A percentile compares a stretch with the other conserved stretches of the same genome.
Conservation (phyloP, 805 yeast genomes). For the Kodamaea nitidulidarum region DNA sequence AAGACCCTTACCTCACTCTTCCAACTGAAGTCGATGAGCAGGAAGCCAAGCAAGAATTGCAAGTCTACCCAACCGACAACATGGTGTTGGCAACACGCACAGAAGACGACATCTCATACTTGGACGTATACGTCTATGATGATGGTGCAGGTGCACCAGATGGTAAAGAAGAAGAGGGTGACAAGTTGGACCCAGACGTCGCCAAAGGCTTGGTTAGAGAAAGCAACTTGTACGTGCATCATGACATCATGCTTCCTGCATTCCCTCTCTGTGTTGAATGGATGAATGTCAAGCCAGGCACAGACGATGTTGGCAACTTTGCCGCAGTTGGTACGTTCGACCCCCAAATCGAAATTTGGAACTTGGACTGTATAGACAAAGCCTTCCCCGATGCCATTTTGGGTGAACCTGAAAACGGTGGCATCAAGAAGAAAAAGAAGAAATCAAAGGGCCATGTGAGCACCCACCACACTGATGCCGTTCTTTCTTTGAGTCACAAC, state of each 20-base stretch:
- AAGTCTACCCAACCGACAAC: conserved; percentile 86
- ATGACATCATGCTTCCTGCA: conserved; percentile 93
- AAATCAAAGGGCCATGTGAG: conserved; percentile 49
- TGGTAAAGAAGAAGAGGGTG: conserved; percentile 66
- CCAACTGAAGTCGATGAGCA: conserved; percentile 59
- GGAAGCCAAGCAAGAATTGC: conserved; percentile 81
- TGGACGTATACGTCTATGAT: conserved; percentile 92
- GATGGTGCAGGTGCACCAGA: conserved; percentile 85
- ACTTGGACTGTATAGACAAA: conserved; percentile 85
- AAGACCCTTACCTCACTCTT: conserved; percentile 60
- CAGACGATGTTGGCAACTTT: conserved; percentile 64
- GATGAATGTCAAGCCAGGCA: conserved; percentile 72
- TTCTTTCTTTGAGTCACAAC: conserved; percentile 82
- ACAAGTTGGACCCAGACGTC: conserved; percentile 65
- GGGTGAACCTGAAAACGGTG: conserved; percentile 61
- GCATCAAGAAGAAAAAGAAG: conserved; percentile 44
- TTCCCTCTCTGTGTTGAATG: conserved; percentile 97
- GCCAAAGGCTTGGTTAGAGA: conserved; percentile 71
- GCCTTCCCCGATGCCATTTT: conserved; percentile 92
- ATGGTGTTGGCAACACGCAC: conserved; percentile 88
- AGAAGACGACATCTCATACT: conserved; percentile 88
- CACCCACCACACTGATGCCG: conserved; percentile 91
- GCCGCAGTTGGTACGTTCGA: conserved; percentile 97
- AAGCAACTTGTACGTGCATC: conserved; percentile 83
- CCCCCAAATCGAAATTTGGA: conserved; percentile 97